phyloP scores from a whole-genome alignment of 2,329 filamentous ascomycete species.

The Cyclaneusma minus region DNA sequence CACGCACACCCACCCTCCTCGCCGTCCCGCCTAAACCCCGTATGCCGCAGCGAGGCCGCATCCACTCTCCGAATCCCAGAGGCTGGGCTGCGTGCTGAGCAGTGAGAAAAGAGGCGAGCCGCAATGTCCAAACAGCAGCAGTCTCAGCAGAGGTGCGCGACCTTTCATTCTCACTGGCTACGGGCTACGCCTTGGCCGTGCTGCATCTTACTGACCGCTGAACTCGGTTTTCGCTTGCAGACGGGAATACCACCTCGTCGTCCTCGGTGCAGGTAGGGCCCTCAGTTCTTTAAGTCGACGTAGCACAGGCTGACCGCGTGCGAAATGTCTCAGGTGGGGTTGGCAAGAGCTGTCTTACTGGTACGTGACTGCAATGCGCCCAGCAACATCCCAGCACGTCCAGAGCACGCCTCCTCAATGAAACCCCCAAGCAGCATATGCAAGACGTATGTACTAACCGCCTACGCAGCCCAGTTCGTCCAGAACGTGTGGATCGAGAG shows the following conservation, averaged over 20 bases:
- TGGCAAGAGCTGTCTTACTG: constrained; percentile 61
- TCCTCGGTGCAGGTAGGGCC: constrained; percentile 46
- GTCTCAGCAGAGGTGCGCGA: too few species aligned
- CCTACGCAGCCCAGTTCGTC: constrained; percentile 50
- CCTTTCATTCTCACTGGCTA: too few species aligned
- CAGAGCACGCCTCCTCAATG: constrained; percentile 3
- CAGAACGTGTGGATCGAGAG: constrained; percentile 64
- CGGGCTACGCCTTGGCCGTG: background rate
- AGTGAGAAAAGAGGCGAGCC: too few species aligned
- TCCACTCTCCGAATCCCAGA: too few species aligned
- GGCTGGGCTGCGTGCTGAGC: too few species aligned
- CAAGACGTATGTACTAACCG: constrained; percentile 5
- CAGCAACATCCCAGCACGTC: constrained; percentile 4
- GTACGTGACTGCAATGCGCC: constrained; percentile 25
- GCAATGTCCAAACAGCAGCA: too few species aligned
- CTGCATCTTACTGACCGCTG: constrained; percentile 4
- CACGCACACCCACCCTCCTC: too few species aligned
- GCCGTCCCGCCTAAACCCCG: too few species aligned
- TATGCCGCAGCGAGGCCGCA: too few species aligned
- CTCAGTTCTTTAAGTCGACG: constrained; percentile 10
- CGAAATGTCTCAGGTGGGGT: constrained; percentile 41
- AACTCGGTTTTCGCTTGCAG: too few species aligned
- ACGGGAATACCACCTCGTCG: constrained; percentile 52
- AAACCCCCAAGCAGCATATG: constrained; percentile 10
- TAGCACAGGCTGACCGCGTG: constrained; percentile 5